These are phyloP conservation scores for Rosa lucieae DNA, from an alignment of 306 rosid species.

Conservation along the genomic window DNA sequence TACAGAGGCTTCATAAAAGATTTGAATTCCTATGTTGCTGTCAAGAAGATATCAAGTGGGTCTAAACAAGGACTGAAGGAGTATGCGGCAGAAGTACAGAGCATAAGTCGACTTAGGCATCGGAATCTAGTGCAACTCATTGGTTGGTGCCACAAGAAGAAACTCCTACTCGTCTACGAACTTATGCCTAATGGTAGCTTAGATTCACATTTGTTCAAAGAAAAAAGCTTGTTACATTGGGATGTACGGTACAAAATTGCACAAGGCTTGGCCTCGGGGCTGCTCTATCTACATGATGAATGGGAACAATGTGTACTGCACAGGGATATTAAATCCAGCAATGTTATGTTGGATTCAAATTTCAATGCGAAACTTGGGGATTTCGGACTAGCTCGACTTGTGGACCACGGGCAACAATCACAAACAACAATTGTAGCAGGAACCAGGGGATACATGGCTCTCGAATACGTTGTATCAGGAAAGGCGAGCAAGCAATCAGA, in stretches of 20 bases:
- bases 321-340: neutral
- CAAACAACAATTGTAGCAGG: neutral
- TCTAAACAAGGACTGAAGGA: slow-evolving; percentile 12
- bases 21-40: neutral
- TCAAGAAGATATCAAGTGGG: neutral
- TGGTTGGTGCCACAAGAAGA: slow-evolving; percentile 8
- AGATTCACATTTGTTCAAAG: neutral
- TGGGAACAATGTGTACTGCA: slow-evolving; percentile 8
- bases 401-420: neutral
- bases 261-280: neutral
- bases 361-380: neutral
- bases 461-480: neutral
- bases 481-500: neutral
- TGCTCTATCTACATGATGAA: neutral
- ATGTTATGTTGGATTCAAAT: neutral
- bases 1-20: neutral
- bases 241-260: neutral
- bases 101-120: slow-evolving; percentile 5
- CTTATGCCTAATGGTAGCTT: neutral
- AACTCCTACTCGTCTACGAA: neutral
- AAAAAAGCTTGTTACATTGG: neutral
- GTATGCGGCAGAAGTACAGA: neutral
- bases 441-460: slow-evolving; percentile 6
- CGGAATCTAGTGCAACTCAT: neutral
- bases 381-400: neutral